These are phyloP conservation scores for Prunus campanulata DNA, from an alignment of 306 rosid species.

Conservation along the genomic window DNA sequence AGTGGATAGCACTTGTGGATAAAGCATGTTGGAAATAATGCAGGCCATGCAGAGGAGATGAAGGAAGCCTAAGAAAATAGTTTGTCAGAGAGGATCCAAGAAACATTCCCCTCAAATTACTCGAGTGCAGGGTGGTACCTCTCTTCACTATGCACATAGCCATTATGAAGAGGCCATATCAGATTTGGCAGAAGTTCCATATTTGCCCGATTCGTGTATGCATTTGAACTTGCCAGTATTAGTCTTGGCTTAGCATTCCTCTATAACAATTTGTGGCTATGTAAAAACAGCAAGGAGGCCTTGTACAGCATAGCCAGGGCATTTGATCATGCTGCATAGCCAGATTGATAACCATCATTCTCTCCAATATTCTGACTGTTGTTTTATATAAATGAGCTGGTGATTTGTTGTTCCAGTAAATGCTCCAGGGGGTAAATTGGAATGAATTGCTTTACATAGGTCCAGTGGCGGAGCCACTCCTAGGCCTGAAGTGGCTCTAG, in stretches of 20 bases:
- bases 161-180: slow-evolving; percentile 62
- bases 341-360: no score
- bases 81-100: slow-evolving; percentile 73
- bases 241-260: neutral
- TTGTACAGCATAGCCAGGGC: neutral
- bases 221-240: slow-evolving; percentile 53
- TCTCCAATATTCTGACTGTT: no score
- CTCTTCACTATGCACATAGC: slow-evolving; percentile 45
- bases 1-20: slow-evolving; percentile 38
- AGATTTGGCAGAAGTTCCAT: slow-evolving; percentile 58
- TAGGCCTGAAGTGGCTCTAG: no score
- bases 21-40: slow-evolving; percentile 8
- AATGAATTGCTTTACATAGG: no score
- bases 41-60: slow-evolving; percentile 38
- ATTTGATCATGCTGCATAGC: no score
- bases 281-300: neutral
- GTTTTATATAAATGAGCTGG: no score
- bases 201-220: slow-evolving; percentile 66
- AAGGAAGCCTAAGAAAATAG: slow-evolving; percentile 68
- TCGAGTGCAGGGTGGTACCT: slow-evolving; percentile 36
- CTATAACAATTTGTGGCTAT: neutral
- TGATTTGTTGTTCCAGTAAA: no score
- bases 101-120: slow-evolving; percentile 12
- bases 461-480: no score
- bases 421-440: no score